Percentiles rank a stretch among this genome's conserved stretches.
These are phyloP conservation scores for Trametes polyzona DNA, from an alignment of 1,284 basidiomycete species.

Conservation along the genomic window DNA sequence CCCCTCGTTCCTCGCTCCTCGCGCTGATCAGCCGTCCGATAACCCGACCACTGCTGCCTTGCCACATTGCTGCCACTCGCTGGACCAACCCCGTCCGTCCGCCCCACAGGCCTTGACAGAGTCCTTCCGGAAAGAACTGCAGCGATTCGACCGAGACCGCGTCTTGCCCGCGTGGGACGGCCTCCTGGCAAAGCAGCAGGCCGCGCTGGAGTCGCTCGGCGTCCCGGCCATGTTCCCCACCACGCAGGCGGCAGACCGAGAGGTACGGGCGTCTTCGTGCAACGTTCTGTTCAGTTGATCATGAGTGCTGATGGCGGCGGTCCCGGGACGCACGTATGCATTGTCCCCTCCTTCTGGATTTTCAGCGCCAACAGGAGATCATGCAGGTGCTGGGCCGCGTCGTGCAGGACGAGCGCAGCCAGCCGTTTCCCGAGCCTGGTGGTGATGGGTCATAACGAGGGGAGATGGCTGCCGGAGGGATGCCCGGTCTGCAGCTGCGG, in stretches of 20 bases:
- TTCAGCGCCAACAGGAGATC: constrained; percentile 52
- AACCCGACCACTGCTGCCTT: too few relatives aligned
- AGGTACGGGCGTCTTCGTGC: constrained; percentile 48
- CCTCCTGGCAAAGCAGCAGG: constrained; percentile 70
- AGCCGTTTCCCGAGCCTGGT: background rate
- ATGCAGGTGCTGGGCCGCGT: constrained; percentile 55
- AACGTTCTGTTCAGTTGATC: background rate
- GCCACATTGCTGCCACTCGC: too few relatives aligned
- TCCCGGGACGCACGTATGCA: background rate
- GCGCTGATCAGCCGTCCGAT: constrained; percentile 15
- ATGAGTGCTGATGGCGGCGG: constrained; percentile 16
- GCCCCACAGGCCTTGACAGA: constrained; percentile 58
- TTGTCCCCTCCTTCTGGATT: background rate
- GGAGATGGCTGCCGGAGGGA: background rate
- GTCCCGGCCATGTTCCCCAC: constrained; percentile 76
- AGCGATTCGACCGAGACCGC: constrained; percentile 65
- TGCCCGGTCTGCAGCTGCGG: background rate
- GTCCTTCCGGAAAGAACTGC: constrained; percentile 64
- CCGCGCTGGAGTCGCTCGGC: constrained; percentile 55
- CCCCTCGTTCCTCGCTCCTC: constrained; percentile 1
- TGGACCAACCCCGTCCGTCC: too few relatives aligned
- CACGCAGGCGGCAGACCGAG: constrained; percentile 47
- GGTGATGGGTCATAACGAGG: constrained; percentile 6
- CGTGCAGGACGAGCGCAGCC: constrained; percentile 29
- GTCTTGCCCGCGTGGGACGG: constrained; percentile 74